phyloP scores from a whole-genome alignment of 2,329 filamentous ascomycete genomes.

The Penicillium olsonii region DNA sequence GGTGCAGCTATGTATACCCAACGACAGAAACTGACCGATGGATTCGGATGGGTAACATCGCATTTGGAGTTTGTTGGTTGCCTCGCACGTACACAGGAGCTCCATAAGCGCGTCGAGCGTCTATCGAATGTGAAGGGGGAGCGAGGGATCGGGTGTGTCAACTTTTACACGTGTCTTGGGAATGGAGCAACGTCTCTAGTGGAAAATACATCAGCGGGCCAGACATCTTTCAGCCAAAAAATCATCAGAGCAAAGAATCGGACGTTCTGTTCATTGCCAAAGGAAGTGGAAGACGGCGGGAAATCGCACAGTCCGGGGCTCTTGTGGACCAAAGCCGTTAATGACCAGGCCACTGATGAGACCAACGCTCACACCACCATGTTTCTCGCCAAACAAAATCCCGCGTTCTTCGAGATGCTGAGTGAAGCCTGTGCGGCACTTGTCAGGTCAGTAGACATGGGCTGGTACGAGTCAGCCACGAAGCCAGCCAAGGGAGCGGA shows the following conservation, averaged over 20 bases:
- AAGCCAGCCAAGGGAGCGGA: constrained; percentile 21
- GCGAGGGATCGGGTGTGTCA: constrained; percentile 74
- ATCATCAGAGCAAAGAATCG: constrained; percentile 59
- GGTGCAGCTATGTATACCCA: constrained; percentile 85
- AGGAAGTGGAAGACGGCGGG: constrained; percentile 44
- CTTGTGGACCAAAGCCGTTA: constrained; percentile 71
- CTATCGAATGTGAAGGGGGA: constrained; percentile 67
- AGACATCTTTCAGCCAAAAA: constrained; percentile 35
- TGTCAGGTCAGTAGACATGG: constrained; percentile 41
- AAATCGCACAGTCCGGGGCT: constrained; percentile 34
- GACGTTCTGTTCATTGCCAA: constrained; percentile 86
- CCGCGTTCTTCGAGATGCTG: constrained; percentile 45
- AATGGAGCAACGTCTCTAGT: constrained; percentile 55
- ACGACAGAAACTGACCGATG: constrained; percentile 73
- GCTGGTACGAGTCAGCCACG: constrained; percentile 40
- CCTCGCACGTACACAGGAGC: constrained; percentile 77
- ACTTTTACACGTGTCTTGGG: constrained; percentile 84
- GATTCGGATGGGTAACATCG: constrained; percentile 79
- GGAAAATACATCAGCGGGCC: constrained; percentile 23
- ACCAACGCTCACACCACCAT: constrained; percentile 70
- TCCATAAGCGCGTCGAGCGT: constrained; percentile 70
- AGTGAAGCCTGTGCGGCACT: constrained; percentile 41
- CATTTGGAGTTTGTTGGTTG: constrained; percentile 94
- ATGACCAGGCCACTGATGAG: constrained; percentile 78
- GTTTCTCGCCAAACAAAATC: constrained; percentile 48